Conservation (phyloP, 1,284 basidiomycete genomes). For the Cutaneotrichosporon arboriforme region DNA sequence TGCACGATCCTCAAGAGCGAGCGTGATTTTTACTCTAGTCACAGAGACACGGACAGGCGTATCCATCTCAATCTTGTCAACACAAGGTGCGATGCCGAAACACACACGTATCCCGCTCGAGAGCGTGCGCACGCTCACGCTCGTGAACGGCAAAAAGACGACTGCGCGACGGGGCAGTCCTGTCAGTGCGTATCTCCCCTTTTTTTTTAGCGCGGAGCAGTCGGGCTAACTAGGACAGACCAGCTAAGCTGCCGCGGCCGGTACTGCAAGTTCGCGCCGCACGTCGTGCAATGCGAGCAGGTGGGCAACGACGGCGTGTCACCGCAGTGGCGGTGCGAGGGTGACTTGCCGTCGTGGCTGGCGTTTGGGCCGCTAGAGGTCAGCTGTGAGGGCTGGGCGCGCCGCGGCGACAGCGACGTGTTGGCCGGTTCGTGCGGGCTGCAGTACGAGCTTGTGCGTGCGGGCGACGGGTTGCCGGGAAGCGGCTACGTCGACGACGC, state of each 20-base stretch:
- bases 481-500: neutral
- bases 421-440: constrained; percentile 80
- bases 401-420: constrained; percentile 72
- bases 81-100: neutral
- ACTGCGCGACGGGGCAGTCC: constrained; percentile 60
- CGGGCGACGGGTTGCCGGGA: neutral
- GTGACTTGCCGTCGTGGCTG: constrained; percentile 73
- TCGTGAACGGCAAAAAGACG: constrained; percentile 67
- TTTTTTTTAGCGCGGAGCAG: neutral
- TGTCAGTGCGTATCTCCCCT: constrained; percentile 50
- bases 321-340: constrained; percentile 88
- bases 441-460: constrained; percentile 63
- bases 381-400: constrained; percentile 80
- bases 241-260: constrained; percentile 77
- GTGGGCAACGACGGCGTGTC: constrained; percentile 67
- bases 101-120: constrained; percentile 55
- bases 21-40: no score
- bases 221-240: constrained; percentile 21
- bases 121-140: constrained; percentile 67
- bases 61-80: no score
- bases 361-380: constrained; percentile 77
- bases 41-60: no score
- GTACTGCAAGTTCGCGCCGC: constrained; percentile 72
- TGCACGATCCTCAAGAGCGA: no score
- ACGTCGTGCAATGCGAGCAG: constrained; percentile 77